Evolutionary conservation across 2,329 filamentous ascomycete genomes (phyloP).

Genomic region (Pseudogymnoascus sp.): DNA sequence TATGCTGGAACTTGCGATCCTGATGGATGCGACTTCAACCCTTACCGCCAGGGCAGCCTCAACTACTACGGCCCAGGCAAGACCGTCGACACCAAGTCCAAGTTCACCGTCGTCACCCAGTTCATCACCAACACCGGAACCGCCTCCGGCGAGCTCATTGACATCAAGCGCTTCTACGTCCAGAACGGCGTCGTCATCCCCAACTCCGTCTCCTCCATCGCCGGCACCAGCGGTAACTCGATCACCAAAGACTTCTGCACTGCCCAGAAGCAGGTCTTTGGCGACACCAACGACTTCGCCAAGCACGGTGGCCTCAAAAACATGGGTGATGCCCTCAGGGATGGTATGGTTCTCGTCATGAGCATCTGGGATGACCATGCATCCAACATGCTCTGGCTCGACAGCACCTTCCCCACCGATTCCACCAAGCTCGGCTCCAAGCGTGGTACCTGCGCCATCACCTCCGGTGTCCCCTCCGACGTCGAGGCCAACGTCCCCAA

Average conservation of each 20-base stretch:
- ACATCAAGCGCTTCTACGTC: slow-evolving; percentile 50
- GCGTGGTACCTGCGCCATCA: slow-evolving; percentile 46
- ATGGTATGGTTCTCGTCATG: slow-evolving; percentile 58
- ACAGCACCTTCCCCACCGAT: slow-evolving; percentile 52
- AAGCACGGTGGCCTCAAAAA: slow-evolving; percentile 45
- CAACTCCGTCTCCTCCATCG: slow-evolving; percentile 39
- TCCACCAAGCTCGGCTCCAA: slow-evolving; percentile 38
- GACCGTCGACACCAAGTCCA: slow-evolving; percentile 44
- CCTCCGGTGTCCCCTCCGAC: slow-evolving; percentile 42
- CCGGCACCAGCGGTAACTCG: slow-evolving; percentile 38
- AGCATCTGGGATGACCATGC: slow-evolving; percentile 48
- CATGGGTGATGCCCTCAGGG: slow-evolving; percentile 45
- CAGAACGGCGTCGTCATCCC: slow-evolving; percentile 45
- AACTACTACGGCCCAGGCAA: slow-evolving; percentile 47
- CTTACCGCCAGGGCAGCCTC: slow-evolving; percentile 48
- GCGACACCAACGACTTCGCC: slow-evolving; percentile 44
- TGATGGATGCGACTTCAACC: slow-evolving; percentile 55
- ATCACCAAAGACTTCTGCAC: slow-evolving; percentile 52
- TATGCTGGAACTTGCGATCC: slow-evolving; percentile 50
- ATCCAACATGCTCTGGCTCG: slow-evolving; percentile 67
- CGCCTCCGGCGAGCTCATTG: slow-evolving; percentile 32
- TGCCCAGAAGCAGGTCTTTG: slow-evolving; percentile 46
- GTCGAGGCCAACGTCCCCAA: slow-evolving; percentile 39
- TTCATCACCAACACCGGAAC: slow-evolving; percentile 38
- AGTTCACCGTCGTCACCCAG: slow-evolving; percentile 51